These are phyloP conservation scores for Mortierella sp. DNA, from an alignment of 371 early-diverging fungal genomes.

Conservation along the genomic window DNA sequence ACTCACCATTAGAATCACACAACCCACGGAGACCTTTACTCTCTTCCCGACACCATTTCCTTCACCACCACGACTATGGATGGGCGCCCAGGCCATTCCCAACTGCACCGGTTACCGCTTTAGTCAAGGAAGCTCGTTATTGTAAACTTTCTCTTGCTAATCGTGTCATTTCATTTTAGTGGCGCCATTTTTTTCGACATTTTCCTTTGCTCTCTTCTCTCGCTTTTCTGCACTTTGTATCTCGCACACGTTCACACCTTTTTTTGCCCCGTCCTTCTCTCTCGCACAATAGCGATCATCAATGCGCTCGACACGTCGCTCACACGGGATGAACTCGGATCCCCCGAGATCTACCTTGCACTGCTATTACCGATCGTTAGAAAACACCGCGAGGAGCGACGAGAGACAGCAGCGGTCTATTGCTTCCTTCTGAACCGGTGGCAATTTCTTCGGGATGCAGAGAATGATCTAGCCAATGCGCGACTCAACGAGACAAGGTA, in stretches of 20 bases:
- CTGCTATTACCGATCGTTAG: slow-evolving; percentile 53
- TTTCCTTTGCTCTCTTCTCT: not conserved
- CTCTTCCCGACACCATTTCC: slow-evolving; percentile 16
- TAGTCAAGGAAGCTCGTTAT: slow-evolving; percentile 46
- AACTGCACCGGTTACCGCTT: slow-evolving; percentile 44
- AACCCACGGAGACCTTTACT: slow-evolving; percentile 28
- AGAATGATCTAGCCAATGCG: slow-evolving; percentile 51
- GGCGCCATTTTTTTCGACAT: not conserved
- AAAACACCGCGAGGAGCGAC: slow-evolving; percentile 48
- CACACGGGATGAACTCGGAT: slow-evolving; percentile 49
- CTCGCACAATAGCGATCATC: slow-evolving; percentile 29
- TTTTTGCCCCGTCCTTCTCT: too few relatives aligned
- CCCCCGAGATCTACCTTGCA: slow-evolving; percentile 53
- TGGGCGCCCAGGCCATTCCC: slow-evolving; percentile 36
- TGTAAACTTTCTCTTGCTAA: slow-evolving; percentile 12
- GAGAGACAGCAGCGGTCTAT: slow-evolving; percentile 55
- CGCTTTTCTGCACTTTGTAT: not conserved
- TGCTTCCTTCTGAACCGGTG: slow-evolving; percentile 52
- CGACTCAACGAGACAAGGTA: slow-evolving; percentile 56
- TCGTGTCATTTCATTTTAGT: not conserved
- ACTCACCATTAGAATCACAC: slow-evolving; percentile 17
- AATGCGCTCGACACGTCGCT: slow-evolving; percentile 54
- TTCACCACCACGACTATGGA: slow-evolving; percentile 18
- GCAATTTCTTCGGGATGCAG: slow-evolving; percentile 56
- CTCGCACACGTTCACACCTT: not conserved